A percentile compares a stretch with the other conserved stretches of the same genome.
Conservation (phyloP, 768 basidiomycete genomes). For the Collybiopsis luxurians region DNA sequence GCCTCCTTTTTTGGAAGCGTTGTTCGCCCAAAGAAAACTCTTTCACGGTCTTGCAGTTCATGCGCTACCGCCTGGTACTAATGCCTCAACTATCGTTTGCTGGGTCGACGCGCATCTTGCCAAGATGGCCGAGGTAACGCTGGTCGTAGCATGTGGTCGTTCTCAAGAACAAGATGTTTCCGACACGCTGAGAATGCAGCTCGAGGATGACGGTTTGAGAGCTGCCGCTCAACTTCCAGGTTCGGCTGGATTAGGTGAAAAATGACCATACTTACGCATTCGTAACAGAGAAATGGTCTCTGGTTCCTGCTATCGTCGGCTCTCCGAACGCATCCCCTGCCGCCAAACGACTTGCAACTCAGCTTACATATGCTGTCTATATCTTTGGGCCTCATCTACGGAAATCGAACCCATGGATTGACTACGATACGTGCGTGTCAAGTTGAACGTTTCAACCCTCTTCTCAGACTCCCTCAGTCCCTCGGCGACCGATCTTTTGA, state of each 20-base stretch:
- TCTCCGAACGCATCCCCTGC: conserved; percentile 57
- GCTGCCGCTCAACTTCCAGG: conserved; percentile 73
- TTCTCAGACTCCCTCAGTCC: background rate
- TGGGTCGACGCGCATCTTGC: conserved; percentile 66
- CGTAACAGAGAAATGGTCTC: conserved; percentile 51
- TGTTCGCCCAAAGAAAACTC: conserved; percentile 53
- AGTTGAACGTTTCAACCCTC: background rate
- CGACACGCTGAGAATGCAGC: conserved; percentile 34
- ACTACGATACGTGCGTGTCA: background rate
- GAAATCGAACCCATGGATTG: conserved; percentile 19
- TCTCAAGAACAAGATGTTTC: conserved; percentile 9
- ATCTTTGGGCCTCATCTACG: conserved; percentile 47
- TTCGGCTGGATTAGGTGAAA: conserved; percentile 17
- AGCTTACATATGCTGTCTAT: conserved; percentile 52
- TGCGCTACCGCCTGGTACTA: conserved; percentile 19
- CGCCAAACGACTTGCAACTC: conserved; percentile 55
- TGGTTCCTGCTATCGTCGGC: conserved; percentile 39
- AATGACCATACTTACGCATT: background rate
- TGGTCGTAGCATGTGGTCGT: conserved; percentile 27
- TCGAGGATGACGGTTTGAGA: conserved; percentile 48
- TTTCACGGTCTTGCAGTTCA: conserved; percentile 43
- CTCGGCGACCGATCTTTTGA: conserved; percentile 12
- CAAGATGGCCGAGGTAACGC: conserved; percentile 40
- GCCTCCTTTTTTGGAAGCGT: conserved; percentile 25
- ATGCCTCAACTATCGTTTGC: conserved; percentile 41